Evolutionary conservation across 2,329 filamentous ascomycete species (phyloP).

Genomic region (Pseudogymnoascus sp.): DNA sequence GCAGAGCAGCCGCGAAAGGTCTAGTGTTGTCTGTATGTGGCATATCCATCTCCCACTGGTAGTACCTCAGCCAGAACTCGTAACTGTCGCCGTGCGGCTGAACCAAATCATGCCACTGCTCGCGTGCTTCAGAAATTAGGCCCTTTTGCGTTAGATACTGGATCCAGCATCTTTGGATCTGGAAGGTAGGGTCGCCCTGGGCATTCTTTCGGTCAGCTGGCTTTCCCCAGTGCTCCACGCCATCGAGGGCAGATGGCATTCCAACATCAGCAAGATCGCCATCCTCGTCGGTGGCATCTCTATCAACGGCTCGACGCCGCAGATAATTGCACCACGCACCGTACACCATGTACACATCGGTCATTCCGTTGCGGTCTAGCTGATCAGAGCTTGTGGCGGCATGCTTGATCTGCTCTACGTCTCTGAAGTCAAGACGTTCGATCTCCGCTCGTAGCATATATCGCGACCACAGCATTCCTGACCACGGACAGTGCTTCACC

Average conservation of each 20-base stretch:
- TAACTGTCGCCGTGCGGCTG: slow-evolving; percentile 67
- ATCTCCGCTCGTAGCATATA: slow-evolving; percentile 80
- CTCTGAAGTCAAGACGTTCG: slow-evolving; percentile 64
- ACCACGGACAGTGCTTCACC: slow-evolving; percentile 88
- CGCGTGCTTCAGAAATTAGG: slow-evolving; percentile 66
- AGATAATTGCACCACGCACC: slow-evolving; percentile 92
- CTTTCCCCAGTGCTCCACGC: slow-evolving; percentile 69
- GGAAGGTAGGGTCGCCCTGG: slow-evolving; percentile 79
- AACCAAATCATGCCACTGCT: slow-evolving; percentile 65
- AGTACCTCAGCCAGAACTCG: slow-evolving; percentile 91
- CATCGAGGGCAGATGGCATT: slow-evolving; percentile 76
- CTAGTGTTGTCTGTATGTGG: slow-evolving; percentile 33
- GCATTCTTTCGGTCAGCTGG: slow-evolving; percentile 50
- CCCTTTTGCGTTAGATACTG: slow-evolving; percentile 82
- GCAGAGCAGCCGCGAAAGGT: slow-evolving; percentile 63
- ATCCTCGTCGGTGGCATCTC: slow-evolving; percentile 69
- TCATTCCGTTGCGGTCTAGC: slow-evolving; percentile 77
- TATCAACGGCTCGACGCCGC: slow-evolving; percentile 72
- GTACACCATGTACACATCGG: slow-evolving; percentile 83
- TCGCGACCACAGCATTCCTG: slow-evolving; percentile 81
- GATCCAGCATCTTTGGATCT: slow-evolving; percentile 84
- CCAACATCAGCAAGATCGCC: slow-evolving; percentile 85
- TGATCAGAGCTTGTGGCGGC: slow-evolving; percentile 79
- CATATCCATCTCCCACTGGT: slow-evolving; percentile 72
- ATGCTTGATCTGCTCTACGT: slow-evolving; percentile 86